These are phyloP conservation scores for Aspergillus sp. DNA, from an alignment of 2,329 filamentous ascomycete species.

Conservation along the genomic window DNA sequence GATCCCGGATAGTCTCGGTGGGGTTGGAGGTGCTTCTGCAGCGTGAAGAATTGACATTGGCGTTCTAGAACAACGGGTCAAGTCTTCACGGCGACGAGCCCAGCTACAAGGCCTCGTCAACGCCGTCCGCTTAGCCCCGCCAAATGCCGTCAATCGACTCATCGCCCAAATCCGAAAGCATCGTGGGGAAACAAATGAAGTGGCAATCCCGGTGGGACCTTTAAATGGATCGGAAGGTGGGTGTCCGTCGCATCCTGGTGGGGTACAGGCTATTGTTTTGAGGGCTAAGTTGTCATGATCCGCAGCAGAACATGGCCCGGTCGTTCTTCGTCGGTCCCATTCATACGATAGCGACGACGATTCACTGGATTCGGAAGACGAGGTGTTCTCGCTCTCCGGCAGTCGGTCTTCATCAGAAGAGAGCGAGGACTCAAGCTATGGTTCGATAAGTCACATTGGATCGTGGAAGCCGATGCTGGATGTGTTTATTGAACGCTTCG, in stretches of 20 bases:
- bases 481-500: constrained; percentile 41
- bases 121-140: constrained; percentile 37
- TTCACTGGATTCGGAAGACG: constrained; percentile 17
- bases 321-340: not conserved
- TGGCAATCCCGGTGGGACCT: constrained; percentile 22
- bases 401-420: constrained; percentile 22
- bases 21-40: not conserved
- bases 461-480: constrained; percentile 32
- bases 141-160: constrained; percentile 33
- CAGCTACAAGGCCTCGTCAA: constrained; percentile 37
- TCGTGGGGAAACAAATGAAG: constrained; percentile 21
- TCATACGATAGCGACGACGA: constrained; percentile 14
- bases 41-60: not conserved
- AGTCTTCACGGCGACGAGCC: constrained; percentile 29
- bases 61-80: constrained; percentile 17
- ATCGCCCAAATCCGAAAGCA: constrained; percentile 32
- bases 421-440: constrained; percentile 27
- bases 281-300: not conserved
- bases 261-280: not conserved
- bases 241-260: not conserved
- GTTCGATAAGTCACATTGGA: constrained; percentile 25
- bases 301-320: not conserved
- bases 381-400: constrained; percentile 1
- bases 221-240: constrained; percentile 31
- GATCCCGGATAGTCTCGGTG: not conserved